Base-by-base conservation (phyloP, 2,329 filamentous ascomycete species). In the Sporothrix dimorphospora region DNA sequence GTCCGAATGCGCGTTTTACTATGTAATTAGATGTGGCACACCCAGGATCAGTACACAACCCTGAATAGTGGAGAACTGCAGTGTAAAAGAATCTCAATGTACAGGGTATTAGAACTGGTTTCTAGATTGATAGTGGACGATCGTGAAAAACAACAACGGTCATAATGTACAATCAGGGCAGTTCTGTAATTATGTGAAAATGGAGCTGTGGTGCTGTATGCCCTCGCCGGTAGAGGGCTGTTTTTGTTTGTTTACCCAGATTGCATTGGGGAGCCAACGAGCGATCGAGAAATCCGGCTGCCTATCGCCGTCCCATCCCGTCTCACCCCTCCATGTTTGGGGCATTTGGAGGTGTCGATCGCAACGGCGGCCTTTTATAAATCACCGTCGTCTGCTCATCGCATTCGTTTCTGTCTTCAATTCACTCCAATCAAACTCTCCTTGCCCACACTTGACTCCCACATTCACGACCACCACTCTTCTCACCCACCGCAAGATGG, bases 201-300 rank as follows among this genome's bases (percentile, higher is more conserved):
- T 45, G 4, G 11, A 3, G 4, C 21, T 11, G 8, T 53, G 21
- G 2, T 8, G 21, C 11, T 21, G 9, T 24, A 6, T 21, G 9
- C 49, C 49, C 49, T 53, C 49, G 3, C 49, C 49, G 24, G 11
- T 53, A 14, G 45, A 9, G 24, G 4, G n/a, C 19, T 21, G 1
- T 24, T n/a, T 11, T 53, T n/a, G 49, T 38, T 61, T 61, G 57
- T 61, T 61, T 61, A 61, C 57, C 19, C 19, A 12, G 30, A 61
- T 40, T 61, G 30, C 34, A 61, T 27, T 27, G 19, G 14, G 21
- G 53, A 34, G 53, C 57, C 57, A 61, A 61, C 57, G 57, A 61
- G 19, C 57, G 57, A 7, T 4, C 19, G 19, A 42, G 19, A 38
- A 61, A 61, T 61, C 19, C 34, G 57, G 57, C 57, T 61, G 57